phyloP scores from a whole-genome alignment of 441 rosid species.

The Jatropha podagrica region DNA sequence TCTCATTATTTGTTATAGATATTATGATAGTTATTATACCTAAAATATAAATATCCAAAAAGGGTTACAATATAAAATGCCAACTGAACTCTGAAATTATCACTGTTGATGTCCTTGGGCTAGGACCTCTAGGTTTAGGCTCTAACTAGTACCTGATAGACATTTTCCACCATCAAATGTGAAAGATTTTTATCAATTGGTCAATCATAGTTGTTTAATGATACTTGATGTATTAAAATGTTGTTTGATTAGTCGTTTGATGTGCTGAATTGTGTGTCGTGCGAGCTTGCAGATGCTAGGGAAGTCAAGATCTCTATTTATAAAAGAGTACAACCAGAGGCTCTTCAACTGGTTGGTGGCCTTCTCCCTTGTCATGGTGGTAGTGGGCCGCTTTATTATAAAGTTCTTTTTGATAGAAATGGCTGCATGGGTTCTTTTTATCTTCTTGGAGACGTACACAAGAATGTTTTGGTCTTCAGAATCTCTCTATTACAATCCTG shows the following conservation, averaged over 20 bases:
- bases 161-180: background rate
- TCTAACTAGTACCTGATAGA: background rate
- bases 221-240: background rate
- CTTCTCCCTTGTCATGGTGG: slow-evolving; percentile 93
- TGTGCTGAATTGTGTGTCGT: slow-evolving; percentile 7
- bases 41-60: background rate
- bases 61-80: background rate
- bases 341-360: slow-evolving; percentile 98
- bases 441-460: slow-evolving; percentile 95
- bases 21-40: background rate
- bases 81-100: background rate
- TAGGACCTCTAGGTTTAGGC: background rate
- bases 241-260: slow-evolving; percentile 7
- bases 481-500: slow-evolving; percentile 89
- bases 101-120: background rate
- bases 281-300: slow-evolving; percentile 77
- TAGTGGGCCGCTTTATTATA: slow-evolving; percentile 85
- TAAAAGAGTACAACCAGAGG: slow-evolving; percentile 94
- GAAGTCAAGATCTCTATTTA: slow-evolving; percentile 71
- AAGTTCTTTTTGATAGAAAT: slow-evolving; percentile 90
- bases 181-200: background rate
- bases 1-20: background rate
- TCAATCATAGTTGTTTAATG: slow-evolving; percentile 1
- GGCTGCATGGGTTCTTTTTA: slow-evolving; percentile 93
- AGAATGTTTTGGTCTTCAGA: slow-evolving; percentile 99